A percentile compares a stretch with the other conserved stretches of the same genome.
These are phyloP conservation scores for Torulaspora indica DNA, from an alignment of 805 yeast species.

Conservation along the genomic window DNA sequence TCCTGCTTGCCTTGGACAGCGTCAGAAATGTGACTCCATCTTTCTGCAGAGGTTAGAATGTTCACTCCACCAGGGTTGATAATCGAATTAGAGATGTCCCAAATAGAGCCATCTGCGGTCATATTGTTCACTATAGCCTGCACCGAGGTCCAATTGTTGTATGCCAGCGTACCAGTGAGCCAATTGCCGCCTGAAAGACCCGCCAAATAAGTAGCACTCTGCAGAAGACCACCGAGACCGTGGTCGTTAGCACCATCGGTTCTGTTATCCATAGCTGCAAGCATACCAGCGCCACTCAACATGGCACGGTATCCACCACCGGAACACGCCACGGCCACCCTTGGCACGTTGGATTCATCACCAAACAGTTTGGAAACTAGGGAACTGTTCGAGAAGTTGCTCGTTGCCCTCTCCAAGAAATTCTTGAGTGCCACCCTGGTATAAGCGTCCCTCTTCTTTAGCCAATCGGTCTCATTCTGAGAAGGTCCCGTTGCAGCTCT, in stretches of 20 bases:
- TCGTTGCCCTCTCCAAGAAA: constrained; percentile 25
- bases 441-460: constrained; percentile 43
- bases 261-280: constrained; percentile 74
- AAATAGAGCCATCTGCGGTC: constrained; percentile 41
- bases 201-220: constrained; percentile 63
- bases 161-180: constrained; percentile 65
- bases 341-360: constrained; percentile 25
- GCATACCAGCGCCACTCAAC: constrained; percentile 78
- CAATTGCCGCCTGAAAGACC: constrained; percentile 87
- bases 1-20: constrained; percentile 50
- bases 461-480: constrained; percentile 48
- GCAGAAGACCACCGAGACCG: constrained; percentile 71
- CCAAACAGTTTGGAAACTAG: constrained; percentile 22
- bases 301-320: constrained; percentile 94
- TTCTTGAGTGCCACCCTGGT: constrained; percentile 43
- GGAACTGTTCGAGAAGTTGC: constrained; percentile 21
- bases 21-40: constrained; percentile 51
- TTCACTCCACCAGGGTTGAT: constrained; percentile 62
- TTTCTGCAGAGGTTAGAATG: constrained; percentile 46
- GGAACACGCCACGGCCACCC: constrained; percentile 58
- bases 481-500: constrained; percentile 50
- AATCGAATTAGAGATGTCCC: constrained; percentile 67
- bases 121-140: constrained; percentile 47
- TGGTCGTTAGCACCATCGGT: constrained; percentile 50
- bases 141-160: constrained; percentile 70